These are phyloP conservation scores for Aspergillus brasiliensis DNA, from an alignment of 2,329 filamentous ascomycete species.

Conservation along the genomic window DNA sequence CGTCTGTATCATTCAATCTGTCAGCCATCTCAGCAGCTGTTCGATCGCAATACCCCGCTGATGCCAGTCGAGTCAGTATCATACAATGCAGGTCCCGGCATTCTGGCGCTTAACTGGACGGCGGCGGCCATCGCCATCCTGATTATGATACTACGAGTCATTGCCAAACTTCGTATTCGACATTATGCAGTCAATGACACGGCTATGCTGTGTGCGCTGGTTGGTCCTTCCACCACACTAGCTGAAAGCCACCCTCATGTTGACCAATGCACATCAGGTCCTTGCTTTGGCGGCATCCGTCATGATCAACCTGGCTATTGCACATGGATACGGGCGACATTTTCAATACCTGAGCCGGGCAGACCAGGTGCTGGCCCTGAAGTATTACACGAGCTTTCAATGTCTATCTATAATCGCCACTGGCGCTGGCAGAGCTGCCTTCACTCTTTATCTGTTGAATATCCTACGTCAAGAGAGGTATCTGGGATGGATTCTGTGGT, in stretches of 20 bases:
- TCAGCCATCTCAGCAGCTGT: background rate
- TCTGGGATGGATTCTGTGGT: background rate
- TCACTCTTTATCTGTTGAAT: slow-evolving; percentile 8
- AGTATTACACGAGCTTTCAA: background rate
- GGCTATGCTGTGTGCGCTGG: slow-evolving; percentile 13
- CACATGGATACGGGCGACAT: slow-evolving; percentile 1
- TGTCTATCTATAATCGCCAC: slow-evolving; percentile 1
- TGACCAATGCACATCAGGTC: background rate
- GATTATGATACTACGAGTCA: slow-evolving; percentile 3
- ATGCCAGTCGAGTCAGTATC: background rate
- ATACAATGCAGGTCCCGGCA: background rate
- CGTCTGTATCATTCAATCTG: too few relatives aligned
- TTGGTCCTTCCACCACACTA: background rate
- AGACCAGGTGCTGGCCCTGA: background rate
- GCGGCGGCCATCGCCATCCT: slow-evolving; percentile 6
- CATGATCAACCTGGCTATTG: background rate
- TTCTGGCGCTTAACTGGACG: slow-evolving; percentile 2
- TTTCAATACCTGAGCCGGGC: background rate
- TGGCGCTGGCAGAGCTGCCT: slow-evolving; percentile 4
- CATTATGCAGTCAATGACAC: slow-evolving; percentile 14
- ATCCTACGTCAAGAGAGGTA: slow-evolving; percentile 9
- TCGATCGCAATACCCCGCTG: background rate
- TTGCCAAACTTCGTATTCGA: slow-evolving; percentile 14
- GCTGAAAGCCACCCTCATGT: too few relatives aligned
- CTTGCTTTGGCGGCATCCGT: background rate